Base-by-base conservation (phyloP, 1,284 basidiomycete species). In the Fomitiporia mediterranea region DNA sequence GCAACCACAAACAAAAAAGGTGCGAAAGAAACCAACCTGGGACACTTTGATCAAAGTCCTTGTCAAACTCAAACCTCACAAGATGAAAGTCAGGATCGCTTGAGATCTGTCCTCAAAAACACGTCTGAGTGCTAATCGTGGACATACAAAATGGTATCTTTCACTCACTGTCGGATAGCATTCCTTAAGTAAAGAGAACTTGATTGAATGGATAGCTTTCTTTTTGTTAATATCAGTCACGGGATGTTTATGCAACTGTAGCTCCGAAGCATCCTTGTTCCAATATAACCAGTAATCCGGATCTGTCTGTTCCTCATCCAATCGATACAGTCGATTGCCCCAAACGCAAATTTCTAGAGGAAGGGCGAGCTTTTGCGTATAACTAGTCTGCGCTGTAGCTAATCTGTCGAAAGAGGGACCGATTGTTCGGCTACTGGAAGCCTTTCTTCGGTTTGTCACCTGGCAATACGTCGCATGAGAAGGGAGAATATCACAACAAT, bases 251-350 rank as follows among this genome's bases (percentile, higher is more conserved):
- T 43, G 27, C n/a, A 57, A 11, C 43, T 57, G 49, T 37, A 57
- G 32, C 28, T 55, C 21, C 23, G 17, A 25, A n/a, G n/a, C 25
- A 3, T 35, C 30, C 15, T 46, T 19, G 25, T 51, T 52, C 55
- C 55, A 57, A 9, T 34, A 34, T 8, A 60, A 21, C 58, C 58
- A 60, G 44, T 49, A 50, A 34, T 35, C 15, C 7, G 54, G 53
- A 4, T 38, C 21, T 15, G 39, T 7, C 7, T 38, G 37, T 8
- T 46, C 27, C n/a, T 28, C 40, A 25, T 21, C n/a, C 21, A 35
- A 38, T 37, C 50, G 19, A 42, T 19, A 32, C 38, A 46, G 43
- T 7, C 17, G 25, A 28, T 32, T 39, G 6, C 55, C 59, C 47
- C 51, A 57, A 6, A 54, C 34, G 30, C 38, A 55, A 28, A 44